Evolutionary conservation across 805 yeast species (phyloP), one percentile per base, ranked within the genome.

Genomic region (Lipomyces spencermartinsiae): DNA sequence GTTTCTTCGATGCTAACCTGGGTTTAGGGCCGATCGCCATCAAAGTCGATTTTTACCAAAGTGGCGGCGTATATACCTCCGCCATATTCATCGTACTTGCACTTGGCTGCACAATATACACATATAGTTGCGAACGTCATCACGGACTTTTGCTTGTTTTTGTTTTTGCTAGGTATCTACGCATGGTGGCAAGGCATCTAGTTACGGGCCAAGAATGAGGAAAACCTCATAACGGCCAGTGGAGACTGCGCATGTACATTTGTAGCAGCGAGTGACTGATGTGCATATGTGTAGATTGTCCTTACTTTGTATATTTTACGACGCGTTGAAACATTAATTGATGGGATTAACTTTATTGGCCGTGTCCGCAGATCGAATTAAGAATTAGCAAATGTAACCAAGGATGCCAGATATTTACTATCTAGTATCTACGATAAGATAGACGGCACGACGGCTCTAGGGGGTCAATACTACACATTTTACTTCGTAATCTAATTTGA

Each of bases 1-100:
- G 35, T 35, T n/a, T 14, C 31, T 29, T 37, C 22, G 14, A n/a
- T 33, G 46, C 46, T 57, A 57, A 57, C n/a, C 16, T 10, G 1
- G 34, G 25, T 43, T 7, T 29, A 67, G 69, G 74, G 74, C 31
- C 74, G 70, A 7, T 61, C 74, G 10, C 73, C 74, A n/a, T 59
- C 74, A 46, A 66, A 62, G 57, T 70, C 74, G 39, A 72, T 66
- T n/a, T 64, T 71, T 49, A 62, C 73, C 4, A 64, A 71, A 43
- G 46, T 72, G 35, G 70, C 74, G 9, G 59, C 53, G 1, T 72
- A 59, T 46, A 29, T 72, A n/a, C 74, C 74, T 8, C 62, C 71
- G 25, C 74, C 74, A 2, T 72, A 72, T 62, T 70, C 74, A 22
- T 49, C 65, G 6, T 72, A 72, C 54, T 61, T 72, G 34, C 35